Evolutionary conservation across 805 yeast species (phyloP), one percentile per base, ranked within the genome.

Genomic region (Ogataea naganishii): DNA sequence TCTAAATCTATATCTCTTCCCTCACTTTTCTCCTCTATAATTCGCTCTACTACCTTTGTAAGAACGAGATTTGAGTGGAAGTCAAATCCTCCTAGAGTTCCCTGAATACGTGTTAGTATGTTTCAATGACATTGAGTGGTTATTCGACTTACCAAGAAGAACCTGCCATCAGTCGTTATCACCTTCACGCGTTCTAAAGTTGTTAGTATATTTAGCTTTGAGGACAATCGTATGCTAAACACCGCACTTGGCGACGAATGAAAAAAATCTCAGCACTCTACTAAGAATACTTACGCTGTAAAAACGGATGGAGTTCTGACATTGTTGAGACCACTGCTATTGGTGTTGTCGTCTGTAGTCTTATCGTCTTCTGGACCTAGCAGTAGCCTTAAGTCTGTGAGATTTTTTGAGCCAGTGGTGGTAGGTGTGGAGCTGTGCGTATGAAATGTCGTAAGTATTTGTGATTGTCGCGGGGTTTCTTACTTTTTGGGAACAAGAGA

Each of bases 51-150:
- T 12, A 79, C 64, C 23, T 62, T 52, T 3, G 71, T 54, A 23
- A 80, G 51, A 23, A 79, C 58, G 20, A 80, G 44, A 44, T 80
- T 80, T 15, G 81, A 70, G 26, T 72, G 61, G 38, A 74, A 71
- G 48, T 80, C 89, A 42, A 61, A 79, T 6, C 88, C 85, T 39
- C 64, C 67, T 12, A 72, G 43, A 14, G 43, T 55, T 4, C 74
- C 78, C 43, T 38, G 14, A 20, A n/a, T 20, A n/a, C n/a, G n/a
- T n/a, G n/a, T n/a, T n/a, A n/a, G n/a, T n/a, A n/a, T n/a, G n/a
- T n/a, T n/a, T n/a, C n/a, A n/a, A n/a, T n/a, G n/a, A n/a, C n/a
- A n/a, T n/a, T n/a, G n/a, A n/a, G n/a, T n/a, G n/a, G n/a, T n/a
- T n/a, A n/a, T n/a, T n/a, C n/a, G 12, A 40, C 44, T 29, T 29